These are phyloP conservation scores for Conidiobolus incongruus DNA, from an alignment of 371 early-diverging fungal genomes.

Conservation along the genomic window DNA sequence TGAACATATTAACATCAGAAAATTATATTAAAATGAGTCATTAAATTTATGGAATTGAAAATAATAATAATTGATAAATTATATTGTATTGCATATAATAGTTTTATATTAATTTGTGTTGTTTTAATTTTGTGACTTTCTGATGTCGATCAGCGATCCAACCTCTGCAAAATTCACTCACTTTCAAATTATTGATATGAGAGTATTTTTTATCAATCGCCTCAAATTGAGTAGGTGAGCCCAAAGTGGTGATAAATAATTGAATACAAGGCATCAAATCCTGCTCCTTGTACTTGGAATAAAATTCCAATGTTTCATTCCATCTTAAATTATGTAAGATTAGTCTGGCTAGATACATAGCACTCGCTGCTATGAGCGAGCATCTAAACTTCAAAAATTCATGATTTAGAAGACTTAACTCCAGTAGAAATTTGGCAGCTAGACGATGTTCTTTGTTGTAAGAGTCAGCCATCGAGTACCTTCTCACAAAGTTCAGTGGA, in stretches of 20 bases:
- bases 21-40: no score
- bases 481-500: slow-evolving; percentile 76
- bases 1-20: no score
- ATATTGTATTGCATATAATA: no score
- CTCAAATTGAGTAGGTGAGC: slow-evolving; percentile 3
- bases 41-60: no score
- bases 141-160: no score
- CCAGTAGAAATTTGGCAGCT: slow-evolving; percentile 94
- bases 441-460: slow-evolving; percentile 75
- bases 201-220: no score
- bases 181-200: no score
- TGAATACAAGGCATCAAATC: slow-evolving; percentile 35
- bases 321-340: slow-evolving; percentile 63
- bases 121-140: no score
- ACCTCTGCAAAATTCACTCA: no score
- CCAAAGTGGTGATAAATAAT: slow-evolving; percentile 40
- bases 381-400: slow-evolving; percentile 52
- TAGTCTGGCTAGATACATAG: slow-evolving; percentile 71
- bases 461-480: slow-evolving; percentile 65
- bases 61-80: no score
- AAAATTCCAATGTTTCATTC: slow-evolving; percentile 40
- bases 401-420: slow-evolving; percentile 75
- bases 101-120: no score
- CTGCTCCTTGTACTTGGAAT: slow-evolving; percentile 48
- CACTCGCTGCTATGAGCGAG: slow-evolving; percentile 62